Percentiles rank a stretch among this genome's conserved stretches.
Evolutionary conservation across 306 rosid genomes (phyloP).

Genomic region (Macrotyloma uniflorum): DNA sequence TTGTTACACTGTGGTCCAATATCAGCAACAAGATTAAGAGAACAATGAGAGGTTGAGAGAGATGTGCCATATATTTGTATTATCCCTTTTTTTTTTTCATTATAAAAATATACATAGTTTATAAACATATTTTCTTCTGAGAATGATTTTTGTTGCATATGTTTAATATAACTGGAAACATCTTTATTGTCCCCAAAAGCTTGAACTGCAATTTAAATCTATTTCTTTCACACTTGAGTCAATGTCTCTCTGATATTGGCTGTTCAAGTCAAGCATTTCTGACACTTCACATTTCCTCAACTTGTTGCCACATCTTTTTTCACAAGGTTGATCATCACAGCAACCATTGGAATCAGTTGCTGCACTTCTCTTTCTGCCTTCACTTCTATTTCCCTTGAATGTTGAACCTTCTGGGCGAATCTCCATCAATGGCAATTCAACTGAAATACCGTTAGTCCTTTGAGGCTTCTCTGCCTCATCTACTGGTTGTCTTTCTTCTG

Average conservation of each 20-base stretch:
- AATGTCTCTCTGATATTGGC: slow-evolving; percentile 56
- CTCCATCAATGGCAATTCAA: slow-evolving; percentile 58
- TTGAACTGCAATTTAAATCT: slow-evolving; percentile 56
- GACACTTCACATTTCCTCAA: slow-evolving; percentile 39
- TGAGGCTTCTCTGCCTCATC: slow-evolving; percentile 32
- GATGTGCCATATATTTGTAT: slow-evolving; percentile 24
- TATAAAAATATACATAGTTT: slow-evolving; percentile 53
- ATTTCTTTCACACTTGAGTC: slow-evolving; percentile 55
- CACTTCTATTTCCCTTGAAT: slow-evolving; percentile 32
- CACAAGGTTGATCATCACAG: slow-evolving; percentile 50
- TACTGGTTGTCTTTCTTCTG: slow-evolving; percentile 47
- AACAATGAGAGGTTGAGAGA: slow-evolving; percentile 1
- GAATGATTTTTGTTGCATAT: slow-evolving; percentile 29
- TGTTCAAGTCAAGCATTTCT: slow-evolving; percentile 64
- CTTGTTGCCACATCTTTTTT: slow-evolving; percentile 45
- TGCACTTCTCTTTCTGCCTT: slow-evolving; percentile 62
- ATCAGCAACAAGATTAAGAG: not conserved
- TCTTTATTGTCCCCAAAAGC: slow-evolving; percentile 34
- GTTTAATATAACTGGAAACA: slow-evolving; percentile 26
- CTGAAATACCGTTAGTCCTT: slow-evolving; percentile 34
- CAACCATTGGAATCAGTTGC: slow-evolving; percentile 44
- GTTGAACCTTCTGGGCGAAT: slow-evolving; percentile 36
- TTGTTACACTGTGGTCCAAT: slow-evolving; percentile 19
- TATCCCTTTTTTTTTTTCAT: slow-evolving; percentile 35
- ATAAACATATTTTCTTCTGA: slow-evolving; percentile 43